Conservation (phyloP, 257 asterid genomes). For the Cinchona pubescens region DNA sequence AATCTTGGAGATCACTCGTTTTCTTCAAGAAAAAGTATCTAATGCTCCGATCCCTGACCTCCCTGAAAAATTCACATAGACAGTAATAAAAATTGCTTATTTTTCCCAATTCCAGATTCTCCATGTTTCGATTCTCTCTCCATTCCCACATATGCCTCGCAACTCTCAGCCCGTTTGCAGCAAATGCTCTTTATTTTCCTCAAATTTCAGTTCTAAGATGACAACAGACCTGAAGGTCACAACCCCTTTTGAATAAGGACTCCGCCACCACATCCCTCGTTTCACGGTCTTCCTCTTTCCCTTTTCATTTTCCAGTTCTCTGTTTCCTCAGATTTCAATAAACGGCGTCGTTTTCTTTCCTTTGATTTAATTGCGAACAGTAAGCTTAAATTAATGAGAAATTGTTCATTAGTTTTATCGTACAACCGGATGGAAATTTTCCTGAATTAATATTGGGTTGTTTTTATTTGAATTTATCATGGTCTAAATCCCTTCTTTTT, state of each 20-base stretch:
- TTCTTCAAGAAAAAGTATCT: too few relatives aligned
- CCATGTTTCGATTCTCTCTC: not conserved
- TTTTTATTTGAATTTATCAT: too few relatives aligned
- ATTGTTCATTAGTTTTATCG: not conserved
- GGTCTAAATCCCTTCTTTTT: too few relatives aligned
- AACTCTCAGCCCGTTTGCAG: not conserved
- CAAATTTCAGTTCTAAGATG: constrained; percentile 7
- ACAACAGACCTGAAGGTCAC: constrained; percentile 1
- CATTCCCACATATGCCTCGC: not conserved
- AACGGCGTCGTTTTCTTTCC: not conserved
- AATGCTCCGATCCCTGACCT: too few relatives aligned
- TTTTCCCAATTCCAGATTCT: not conserved
- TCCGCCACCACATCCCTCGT: not conserved
- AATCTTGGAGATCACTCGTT: too few relatives aligned
- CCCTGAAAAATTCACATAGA: too few relatives aligned
- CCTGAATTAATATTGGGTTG: too few relatives aligned
- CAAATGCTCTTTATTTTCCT: constrained; percentile 4
- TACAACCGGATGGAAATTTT: too few relatives aligned
- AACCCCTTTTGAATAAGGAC: constrained; percentile 4
- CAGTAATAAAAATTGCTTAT: not conserved
- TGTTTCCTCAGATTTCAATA: not conserved
- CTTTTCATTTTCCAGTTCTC: not conserved
- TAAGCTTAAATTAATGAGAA: not conserved
- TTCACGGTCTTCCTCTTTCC: not conserved
- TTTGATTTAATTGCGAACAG: too few relatives aligned